phyloP scores from a whole-genome alignment of 768 basidiomycete species.

The Tephrocybe sp. region DNA sequence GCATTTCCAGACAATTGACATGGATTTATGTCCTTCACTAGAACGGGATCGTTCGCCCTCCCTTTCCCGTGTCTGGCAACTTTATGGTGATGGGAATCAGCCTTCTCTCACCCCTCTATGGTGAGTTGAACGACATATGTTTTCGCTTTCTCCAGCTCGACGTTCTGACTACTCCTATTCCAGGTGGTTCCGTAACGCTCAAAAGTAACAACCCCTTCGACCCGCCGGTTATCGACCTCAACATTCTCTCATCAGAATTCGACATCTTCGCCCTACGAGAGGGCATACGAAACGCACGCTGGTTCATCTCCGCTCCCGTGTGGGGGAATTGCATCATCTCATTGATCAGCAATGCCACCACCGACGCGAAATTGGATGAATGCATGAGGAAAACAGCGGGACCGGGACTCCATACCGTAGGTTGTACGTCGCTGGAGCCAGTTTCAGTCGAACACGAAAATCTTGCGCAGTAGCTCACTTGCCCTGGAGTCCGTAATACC shows the following conservation, averaged over 20 bases:
- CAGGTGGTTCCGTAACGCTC: conserved; percentile 25
- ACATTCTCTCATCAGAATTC: conserved; percentile 21
- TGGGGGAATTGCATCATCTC: conserved; percentile 7
- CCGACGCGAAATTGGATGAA: conserved; percentile 28
- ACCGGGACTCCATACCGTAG: conserved; percentile 24
- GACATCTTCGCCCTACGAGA: conserved; percentile 23
- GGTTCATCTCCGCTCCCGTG: conserved; percentile 14
- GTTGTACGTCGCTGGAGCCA: conserved; percentile 27
- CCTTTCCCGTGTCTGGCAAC: background rate
- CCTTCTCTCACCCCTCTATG: background rate
- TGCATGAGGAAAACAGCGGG: conserved; percentile 21
- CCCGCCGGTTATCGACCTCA: conserved; percentile 40
- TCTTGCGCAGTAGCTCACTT: no score
- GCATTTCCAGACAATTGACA: background rate
- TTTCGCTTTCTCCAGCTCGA: no score
- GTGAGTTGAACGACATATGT: conserved; percentile 14
- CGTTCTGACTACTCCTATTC: no score
- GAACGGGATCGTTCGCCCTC: conserved; percentile 3
- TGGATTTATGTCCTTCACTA: background rate
- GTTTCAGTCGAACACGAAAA: conserved; percentile 4
- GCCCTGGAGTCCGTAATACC: conserved; percentile 17
- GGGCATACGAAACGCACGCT: conserved; percentile 18
- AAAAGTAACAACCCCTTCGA: conserved; percentile 39
- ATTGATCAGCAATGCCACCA: conserved; percentile 16
- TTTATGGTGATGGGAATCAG: background rate